A percentile compares a stretch with the other conserved stretches of the same genome.
These are phyloP conservation scores for Lachnellula suecica DNA, from an alignment of 2,329 filamentous ascomycete genomes.

Conservation along the genomic window DNA sequence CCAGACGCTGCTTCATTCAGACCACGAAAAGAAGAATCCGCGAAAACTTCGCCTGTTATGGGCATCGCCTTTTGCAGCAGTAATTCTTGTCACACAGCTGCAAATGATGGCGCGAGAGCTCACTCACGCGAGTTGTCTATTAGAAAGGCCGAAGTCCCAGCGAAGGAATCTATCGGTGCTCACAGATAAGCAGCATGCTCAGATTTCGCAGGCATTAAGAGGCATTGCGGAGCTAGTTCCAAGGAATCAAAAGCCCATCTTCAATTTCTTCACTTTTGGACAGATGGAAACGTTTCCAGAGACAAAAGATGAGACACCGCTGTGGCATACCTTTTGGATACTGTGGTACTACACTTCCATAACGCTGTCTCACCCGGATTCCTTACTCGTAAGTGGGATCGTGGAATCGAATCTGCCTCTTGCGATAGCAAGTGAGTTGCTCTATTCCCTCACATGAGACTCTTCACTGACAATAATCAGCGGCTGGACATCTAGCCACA, in stretches of 20 bases:
- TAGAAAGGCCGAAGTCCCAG: constrained; percentile 9
- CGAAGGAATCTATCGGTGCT: constrained; percentile 5
- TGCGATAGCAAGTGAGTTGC: constrained; percentile 6
- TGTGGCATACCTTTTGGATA: constrained; percentile 12
- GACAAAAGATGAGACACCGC: constrained; percentile 1
- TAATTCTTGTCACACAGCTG: constrained; percentile 9
- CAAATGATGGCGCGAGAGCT: constrained; percentile 10
- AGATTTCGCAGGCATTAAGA: constrained; percentile 9
- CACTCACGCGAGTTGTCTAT: constrained; percentile 6
- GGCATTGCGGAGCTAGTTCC: constrained; percentile 10
- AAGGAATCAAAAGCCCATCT: constrained; percentile 1
- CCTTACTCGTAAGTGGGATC: constrained; percentile 2
- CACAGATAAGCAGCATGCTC: constrained; percentile 9
- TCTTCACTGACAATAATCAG: background rate
- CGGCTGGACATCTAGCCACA: constrained; percentile 8
- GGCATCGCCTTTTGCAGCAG: constrained; percentile 8
- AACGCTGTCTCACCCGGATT: constrained; percentile 7
- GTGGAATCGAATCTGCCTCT: constrained; percentile 4
- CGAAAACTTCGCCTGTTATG: constrained; percentile 4
- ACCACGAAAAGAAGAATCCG: constrained; percentile 2
- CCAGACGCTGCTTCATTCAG: constrained; percentile 4
- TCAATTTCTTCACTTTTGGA: constrained; percentile 4
- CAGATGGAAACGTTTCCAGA: background rate
- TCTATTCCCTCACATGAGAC: too few relatives aligned
- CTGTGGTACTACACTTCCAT: constrained; percentile 9